A percentile compares a stretch with the other conserved stretches of the same genome.
These are phyloP conservation scores for Dothistroma septosporum DNA, from an alignment of 2,329 filamentous ascomycete genomes.

Conservation along the genomic window DNA sequence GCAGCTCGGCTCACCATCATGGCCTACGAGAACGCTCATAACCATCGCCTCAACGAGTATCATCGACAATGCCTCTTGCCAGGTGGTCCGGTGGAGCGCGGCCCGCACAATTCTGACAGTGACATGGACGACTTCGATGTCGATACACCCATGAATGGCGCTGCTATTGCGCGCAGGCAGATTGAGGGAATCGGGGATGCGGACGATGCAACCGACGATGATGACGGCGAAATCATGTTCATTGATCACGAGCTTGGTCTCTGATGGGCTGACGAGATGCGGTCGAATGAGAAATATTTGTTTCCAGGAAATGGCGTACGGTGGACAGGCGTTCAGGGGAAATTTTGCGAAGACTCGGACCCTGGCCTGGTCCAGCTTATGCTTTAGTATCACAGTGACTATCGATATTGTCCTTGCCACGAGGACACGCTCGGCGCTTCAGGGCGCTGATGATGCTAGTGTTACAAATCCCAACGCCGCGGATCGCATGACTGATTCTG, in stretches of 20 bases:
- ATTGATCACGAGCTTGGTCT: not conserved
- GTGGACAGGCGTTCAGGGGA: not conserved
- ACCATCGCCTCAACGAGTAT: not conserved
- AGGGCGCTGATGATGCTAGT: not conserved
- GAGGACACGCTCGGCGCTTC: not conserved
- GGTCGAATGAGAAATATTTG: not conserved
- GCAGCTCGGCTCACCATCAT: slow-evolving; percentile 2
- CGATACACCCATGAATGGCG: not conserved
- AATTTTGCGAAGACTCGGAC: not conserved
- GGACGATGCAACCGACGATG: not conserved
- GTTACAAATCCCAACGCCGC: not conserved
- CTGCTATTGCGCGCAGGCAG: not conserved
- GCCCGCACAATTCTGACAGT: slow-evolving; percentile 51
- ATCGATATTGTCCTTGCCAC: not conserved
- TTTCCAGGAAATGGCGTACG: not conserved
- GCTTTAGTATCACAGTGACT: not conserved
- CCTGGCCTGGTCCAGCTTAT: not conserved
- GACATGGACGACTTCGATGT: slow-evolving; percentile 54
- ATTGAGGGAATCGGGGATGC: not conserved
- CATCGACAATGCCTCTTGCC: slow-evolving; percentile 48
- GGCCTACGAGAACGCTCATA: not conserved
- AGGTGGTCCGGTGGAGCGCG: slow-evolving; percentile 29
- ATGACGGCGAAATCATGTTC: not conserved
- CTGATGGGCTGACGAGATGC: not conserved
- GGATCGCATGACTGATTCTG: not conserved